phyloP scores from a whole-genome alignment of 129 eudicot species.

The Flaveria brownii region DNA sequence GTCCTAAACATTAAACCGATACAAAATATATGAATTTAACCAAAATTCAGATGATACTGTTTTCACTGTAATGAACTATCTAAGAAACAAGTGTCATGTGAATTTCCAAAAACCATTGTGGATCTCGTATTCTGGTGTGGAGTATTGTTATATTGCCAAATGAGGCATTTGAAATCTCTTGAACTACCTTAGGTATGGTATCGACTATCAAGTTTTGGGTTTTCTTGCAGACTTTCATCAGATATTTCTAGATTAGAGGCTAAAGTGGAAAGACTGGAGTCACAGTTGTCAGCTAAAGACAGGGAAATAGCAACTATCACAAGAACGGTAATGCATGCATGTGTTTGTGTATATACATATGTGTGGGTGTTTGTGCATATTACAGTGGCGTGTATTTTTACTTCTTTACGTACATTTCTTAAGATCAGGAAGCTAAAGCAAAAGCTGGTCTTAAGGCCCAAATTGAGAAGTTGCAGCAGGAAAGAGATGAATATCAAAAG shows the following conservation, averaged over 20 bases:
- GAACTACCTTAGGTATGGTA: neutral
- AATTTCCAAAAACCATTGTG: neutral
- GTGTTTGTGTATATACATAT: neutral
- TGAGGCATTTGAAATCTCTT: conserved; percentile 13
- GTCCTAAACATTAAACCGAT: neutral
- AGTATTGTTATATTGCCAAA: conserved; percentile 15
- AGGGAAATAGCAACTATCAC: conserved; percentile 93
- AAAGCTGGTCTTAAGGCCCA: conserved; percentile 82
- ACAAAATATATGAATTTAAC: neutral
- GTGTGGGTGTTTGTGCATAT: neutral
- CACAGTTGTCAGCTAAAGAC: conserved; percentile 76
- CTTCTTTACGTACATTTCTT: conserved; percentile 6
- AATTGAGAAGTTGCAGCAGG: conserved; percentile 93
- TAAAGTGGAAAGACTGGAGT: conserved; percentile 85
- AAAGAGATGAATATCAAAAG: conserved; percentile 93
- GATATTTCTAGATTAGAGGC: conserved; percentile 94
- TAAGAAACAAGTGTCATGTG: neutral
- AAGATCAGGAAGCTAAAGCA: conserved; percentile 85
- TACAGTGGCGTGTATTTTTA: neutral
- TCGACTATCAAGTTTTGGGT: neutral
- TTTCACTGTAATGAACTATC: conserved; percentile 12
- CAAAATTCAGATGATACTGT: neutral
- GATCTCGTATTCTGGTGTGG: conserved; percentile 13
- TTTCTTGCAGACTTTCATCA: conserved; percentile 57
- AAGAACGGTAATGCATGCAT: conserved; percentile 57